Conservation (phyloP, 768 basidiomycete genomes). For the Podaxis pistillaris region DNA sequence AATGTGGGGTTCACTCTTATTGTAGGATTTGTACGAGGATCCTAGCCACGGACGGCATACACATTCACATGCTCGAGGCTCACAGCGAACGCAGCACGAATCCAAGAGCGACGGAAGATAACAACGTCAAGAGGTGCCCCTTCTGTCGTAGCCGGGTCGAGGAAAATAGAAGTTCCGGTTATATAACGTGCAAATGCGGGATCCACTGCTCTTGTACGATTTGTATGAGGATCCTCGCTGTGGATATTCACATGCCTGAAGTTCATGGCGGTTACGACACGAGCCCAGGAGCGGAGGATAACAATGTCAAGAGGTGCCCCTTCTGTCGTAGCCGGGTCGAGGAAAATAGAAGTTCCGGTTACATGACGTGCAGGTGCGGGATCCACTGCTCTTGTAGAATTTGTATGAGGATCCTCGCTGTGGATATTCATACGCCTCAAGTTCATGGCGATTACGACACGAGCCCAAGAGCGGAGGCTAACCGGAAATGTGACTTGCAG, state of each 20-base stretch:
- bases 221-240: conserved; percentile 17
- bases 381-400: conserved; percentile 1
- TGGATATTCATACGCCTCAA: conserved; percentile 8
- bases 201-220: conserved; percentile 2
- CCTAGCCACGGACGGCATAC: conserved; percentile 9
- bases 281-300: background rate
- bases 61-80: conserved; percentile 10
- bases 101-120: background rate
- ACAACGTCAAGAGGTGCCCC: no score
- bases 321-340: no score
- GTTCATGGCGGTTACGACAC: conserved; percentile 12
- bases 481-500: background rate
- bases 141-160: no score
- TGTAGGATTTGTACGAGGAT: conserved; percentile 17
- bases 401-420: conserved; percentile 17
- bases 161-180: no score
- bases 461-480: background rate
- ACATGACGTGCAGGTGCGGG: no score
- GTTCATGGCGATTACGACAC: conserved; percentile 12
- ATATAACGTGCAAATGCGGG: no score
- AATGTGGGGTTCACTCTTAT: no score
- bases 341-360: no score
- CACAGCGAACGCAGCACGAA: conserved; percentile 6
- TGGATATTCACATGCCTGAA: conserved; percentile 10
- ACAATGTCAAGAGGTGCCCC: no score